Evolutionary conservation across 2,329 filamentous ascomycete species (phyloP).

Genomic region (Penicillium sp.): DNA sequence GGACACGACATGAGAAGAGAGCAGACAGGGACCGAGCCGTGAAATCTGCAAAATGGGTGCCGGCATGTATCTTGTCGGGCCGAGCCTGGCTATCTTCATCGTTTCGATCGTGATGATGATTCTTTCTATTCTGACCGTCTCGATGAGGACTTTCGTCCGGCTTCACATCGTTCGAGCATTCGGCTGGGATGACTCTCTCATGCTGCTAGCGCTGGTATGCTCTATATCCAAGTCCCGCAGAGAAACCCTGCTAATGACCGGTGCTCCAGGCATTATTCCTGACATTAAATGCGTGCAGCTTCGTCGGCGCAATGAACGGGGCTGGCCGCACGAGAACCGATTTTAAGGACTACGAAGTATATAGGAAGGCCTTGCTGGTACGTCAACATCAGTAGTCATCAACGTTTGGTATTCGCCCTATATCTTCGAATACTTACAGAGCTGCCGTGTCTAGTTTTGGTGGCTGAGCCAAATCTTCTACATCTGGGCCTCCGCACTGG

Average conservation of each 20-base stretch:
- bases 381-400: neutral
- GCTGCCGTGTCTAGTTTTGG: constrained; percentile 35
- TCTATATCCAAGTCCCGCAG: neutral
- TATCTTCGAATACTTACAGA: neutral
- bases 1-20: neutral
- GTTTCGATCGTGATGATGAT: constrained; percentile 22
- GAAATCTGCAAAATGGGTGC: constrained; percentile 8
- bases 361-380: constrained; percentile 15
- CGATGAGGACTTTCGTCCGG: constrained; percentile 27
- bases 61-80: constrained; percentile 21
- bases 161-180: constrained; percentile 23
- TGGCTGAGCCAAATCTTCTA: constrained; percentile 56
- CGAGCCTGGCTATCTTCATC: constrained; percentile 23
- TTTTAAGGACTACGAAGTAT: constrained; percentile 5
- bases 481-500: constrained; percentile 44
- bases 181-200: constrained; percentile 29
- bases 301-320: constrained; percentile 11
- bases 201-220: constrained; percentile 27
- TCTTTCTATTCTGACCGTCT: constrained; percentile 22
- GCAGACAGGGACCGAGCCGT: neutral
- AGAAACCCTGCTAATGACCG: neutral
- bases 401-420: neutral
- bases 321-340: constrained; percentile 10
- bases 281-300: constrained; percentile 4
- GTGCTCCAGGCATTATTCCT: constrained; percentile 5